phyloP scores from a whole-genome alignment of 2,329 filamentous ascomycete species.

The Verticillium isaacii region DNA sequence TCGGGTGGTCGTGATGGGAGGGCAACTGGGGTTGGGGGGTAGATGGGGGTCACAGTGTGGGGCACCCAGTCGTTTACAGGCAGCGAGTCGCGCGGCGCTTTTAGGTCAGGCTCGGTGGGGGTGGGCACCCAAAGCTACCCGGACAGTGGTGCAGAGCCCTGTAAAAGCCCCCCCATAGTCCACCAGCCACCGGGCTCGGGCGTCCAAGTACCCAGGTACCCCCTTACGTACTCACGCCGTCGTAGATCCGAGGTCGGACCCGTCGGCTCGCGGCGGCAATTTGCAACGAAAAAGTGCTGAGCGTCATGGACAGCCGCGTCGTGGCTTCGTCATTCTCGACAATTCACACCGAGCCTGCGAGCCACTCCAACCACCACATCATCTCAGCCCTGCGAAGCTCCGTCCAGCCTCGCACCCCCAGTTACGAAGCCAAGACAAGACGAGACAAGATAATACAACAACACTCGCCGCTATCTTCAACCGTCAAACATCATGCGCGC shows the following conservation, averaged over 20 bases:
- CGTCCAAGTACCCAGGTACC: neutral
- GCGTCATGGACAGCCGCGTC: neutral
- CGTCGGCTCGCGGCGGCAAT: conserved; percentile 3
- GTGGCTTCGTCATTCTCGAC: neutral
- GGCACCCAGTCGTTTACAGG: neutral
- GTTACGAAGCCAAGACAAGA: neutral
- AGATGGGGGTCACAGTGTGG: neutral
- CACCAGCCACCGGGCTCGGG: neutral
- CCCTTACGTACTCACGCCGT: neutral
- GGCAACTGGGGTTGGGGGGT: conserved; percentile 7
- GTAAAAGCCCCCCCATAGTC: neutral
- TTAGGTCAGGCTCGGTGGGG: conserved; percentile 8
- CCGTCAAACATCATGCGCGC: conserved; percentile 16
- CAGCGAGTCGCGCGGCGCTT: conserved; percentile 8
- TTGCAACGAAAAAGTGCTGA: neutral
- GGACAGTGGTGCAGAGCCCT: neutral
- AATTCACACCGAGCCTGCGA: conserved; percentile 1
- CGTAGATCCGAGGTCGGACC: neutral
- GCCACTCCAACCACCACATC: neutral
- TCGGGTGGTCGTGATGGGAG: conserved; percentile 10
- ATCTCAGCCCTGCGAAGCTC: neutral
- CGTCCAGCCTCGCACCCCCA: neutral
- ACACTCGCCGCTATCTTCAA: neutral
- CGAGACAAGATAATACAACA: too few species aligned
- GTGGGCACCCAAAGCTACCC: neutral